Conservation (phyloP, 1,284 basidiomycete genomes). For the Cerrena zonata region DNA sequence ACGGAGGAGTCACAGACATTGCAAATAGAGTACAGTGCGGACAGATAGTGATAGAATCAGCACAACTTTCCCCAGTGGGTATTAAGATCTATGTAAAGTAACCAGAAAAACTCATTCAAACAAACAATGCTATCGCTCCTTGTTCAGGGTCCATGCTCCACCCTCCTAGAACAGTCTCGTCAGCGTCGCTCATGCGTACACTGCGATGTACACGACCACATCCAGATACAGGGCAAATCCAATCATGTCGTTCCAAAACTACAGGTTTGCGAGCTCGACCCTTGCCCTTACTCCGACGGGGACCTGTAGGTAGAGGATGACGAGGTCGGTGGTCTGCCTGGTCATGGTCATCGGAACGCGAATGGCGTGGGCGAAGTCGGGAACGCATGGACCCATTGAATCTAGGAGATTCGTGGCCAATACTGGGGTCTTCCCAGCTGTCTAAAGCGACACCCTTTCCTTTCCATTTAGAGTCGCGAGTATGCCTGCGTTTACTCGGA, state of each 20-base stretch:
- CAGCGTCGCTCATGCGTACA: slow-evolving; percentile 29
- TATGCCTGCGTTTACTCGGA: slow-evolving; percentile 18
- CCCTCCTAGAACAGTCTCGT: slow-evolving; percentile 34
- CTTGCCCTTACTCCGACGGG: slow-evolving; percentile 28
- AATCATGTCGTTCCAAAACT: slow-evolving; percentile 46
- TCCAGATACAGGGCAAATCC: slow-evolving; percentile 57
- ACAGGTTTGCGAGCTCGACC: slow-evolving; percentile 29
- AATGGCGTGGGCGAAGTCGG: slow-evolving; percentile 44
- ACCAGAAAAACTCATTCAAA: slow-evolving; percentile 24
- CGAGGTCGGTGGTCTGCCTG: background rate
- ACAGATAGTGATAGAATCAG: too few species aligned
- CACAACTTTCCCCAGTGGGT: too few species aligned
- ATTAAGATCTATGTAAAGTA: background rate
- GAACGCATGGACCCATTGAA: slow-evolving; percentile 40
- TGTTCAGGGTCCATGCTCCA: slow-evolving; percentile 42
- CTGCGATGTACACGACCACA: slow-evolving; percentile 54
- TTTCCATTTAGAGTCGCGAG: background rate
- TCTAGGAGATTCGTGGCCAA: too few species aligned
- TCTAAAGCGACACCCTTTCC: slow-evolving; percentile 18
- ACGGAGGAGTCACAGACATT: too few species aligned
- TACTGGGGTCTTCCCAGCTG: too few species aligned
- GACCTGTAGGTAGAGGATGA: slow-evolving; percentile 24
- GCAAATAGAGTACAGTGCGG: background rate
- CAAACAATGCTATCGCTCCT: slow-evolving; percentile 46
- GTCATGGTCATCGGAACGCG: slow-evolving; percentile 3